Conservation (phyloP, 768 basidiomycete genomes). For the Amanita molliuscula region DNA sequence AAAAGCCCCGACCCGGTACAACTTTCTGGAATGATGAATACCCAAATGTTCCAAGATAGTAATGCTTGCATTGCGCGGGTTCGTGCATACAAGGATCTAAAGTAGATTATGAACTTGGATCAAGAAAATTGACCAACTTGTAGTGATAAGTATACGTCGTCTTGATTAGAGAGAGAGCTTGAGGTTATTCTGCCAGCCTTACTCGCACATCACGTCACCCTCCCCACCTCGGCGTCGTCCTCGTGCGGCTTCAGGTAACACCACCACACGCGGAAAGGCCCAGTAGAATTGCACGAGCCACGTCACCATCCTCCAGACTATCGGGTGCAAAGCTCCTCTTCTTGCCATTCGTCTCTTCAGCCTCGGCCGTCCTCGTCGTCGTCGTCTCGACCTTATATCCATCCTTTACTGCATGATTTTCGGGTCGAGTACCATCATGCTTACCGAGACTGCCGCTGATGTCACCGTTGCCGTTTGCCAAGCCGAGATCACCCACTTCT, state of each 20-base stretch:
- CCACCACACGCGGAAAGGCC: conserved; percentile 13
- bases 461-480: not conserved
- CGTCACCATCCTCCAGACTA: conserved; percentile 15
- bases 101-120: too few relatives aligned
- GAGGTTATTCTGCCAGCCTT: not conserved
- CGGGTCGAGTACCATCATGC: not conserved
- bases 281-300: conserved; percentile 16
- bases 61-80: too few relatives aligned
- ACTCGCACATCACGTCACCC: not conserved
- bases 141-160: too few relatives aligned
- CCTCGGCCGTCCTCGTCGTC: not conserved
- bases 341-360: not conserved
- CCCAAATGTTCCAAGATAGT: too few relatives aligned
- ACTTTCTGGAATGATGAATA: too few relatives aligned
- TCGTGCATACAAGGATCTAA: too few relatives aligned
- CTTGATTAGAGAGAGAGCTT: too few relatives aligned
- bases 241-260: not conserved
- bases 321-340: conserved; percentile 10
- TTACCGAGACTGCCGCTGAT: not conserved
- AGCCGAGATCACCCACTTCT: not conserved
- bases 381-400: not conserved
- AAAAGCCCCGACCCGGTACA: too few relatives aligned
- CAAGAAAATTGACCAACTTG: too few relatives aligned
- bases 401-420: conserved; percentile 1
- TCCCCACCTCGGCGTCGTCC: not conserved